A percentile compares a stretch with the other conserved stretches of the same genome.
These are phyloP conservation scores for Fomitiporia mediterranea DNA, from an alignment of 1,284 basidiomycete species.

Conservation along the genomic window DNA sequence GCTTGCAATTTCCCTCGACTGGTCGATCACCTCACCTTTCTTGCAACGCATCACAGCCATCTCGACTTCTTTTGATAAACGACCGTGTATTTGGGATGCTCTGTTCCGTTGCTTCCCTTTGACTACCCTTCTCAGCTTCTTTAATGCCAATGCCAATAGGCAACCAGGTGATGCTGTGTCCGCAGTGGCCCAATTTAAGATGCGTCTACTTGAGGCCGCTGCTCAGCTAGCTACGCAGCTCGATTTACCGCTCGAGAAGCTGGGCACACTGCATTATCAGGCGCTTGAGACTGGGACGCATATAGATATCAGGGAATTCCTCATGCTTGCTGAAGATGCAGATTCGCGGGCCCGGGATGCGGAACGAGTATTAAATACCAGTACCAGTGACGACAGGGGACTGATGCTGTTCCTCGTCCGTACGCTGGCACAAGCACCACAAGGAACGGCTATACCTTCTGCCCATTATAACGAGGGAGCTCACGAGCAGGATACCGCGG, in stretches of 20 bases:
- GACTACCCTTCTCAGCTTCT: neutral
- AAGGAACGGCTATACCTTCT: neutral
- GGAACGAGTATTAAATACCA: conserved; percentile 5
- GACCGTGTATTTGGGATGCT: conserved; percentile 1
- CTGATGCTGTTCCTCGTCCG: conserved; percentile 18
- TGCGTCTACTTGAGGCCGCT: conserved; percentile 15
- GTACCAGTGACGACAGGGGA: neutral
- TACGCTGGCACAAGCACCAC: conserved; percentile 1
- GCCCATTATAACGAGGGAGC: neutral
- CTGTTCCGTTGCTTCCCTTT: neutral
- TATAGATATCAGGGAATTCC: conserved; percentile 8
- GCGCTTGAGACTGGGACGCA: conserved; percentile 14
- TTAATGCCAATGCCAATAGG: neutral
- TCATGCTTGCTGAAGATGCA: conserved; percentile 8
- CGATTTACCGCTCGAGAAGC: conserved; percentile 3
- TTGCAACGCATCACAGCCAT: neutral
- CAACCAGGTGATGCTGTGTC: neutral
- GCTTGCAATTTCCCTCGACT: conserved; percentile 18
- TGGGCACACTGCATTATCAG: conserved; percentile 11
- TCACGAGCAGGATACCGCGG: no score
- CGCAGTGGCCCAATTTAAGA: neutral
- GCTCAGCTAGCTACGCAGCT: conserved; percentile 14
- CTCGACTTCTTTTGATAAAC: conserved; percentile 5
- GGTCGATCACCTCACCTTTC: conserved; percentile 12
- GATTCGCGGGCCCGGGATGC: neutral